Evolutionary conservation across 1,284 basidiomycete species (phyloP), one percentile per base, ranked within the genome.

Genomic region (Ustilago cynodontis): DNA sequence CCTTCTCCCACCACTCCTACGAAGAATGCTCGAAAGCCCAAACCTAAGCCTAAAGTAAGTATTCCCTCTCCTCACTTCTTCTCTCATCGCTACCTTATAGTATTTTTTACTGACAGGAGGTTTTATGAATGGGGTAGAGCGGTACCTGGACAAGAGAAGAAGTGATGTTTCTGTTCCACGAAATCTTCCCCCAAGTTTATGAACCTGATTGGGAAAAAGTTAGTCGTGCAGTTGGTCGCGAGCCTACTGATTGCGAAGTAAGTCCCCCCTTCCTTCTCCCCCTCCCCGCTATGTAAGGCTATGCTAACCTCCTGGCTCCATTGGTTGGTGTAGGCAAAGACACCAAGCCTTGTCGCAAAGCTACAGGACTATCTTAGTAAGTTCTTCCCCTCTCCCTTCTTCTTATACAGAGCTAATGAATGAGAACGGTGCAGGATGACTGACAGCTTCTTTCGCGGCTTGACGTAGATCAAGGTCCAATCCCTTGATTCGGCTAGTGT

Each of bases 91-190:
- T n/a, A n/a, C n/a, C n/a, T n/a, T n/a, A n/a, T n/a, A n/a, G n/a
- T n/a, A n/a, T n/a, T n/a, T n/a, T n/a, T n/a, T n/a, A n/a, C n/a
- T n/a, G n/a, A n/a, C n/a, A n/a, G n/a, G n/a, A n/a, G n/a, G n/a
- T n/a, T n/a, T n/a, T n/a, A n/a, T n/a, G n/a, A n/a, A n/a, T n/a
- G n/a, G n/a, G n/a, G n/a, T 16, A 51, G 33, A 49, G 47, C 13
- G 47, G 24, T 2, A 6, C 13, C 22, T 61, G 39, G 65, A 61
- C 54, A 1, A 28, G 41, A 22, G 18, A 69, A 39, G 70, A 71
- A 31, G 65, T 66, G 45, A 63, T 71, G 64, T 37, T 52, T 4
- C 22, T 71, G 14, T 71, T 71, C 52, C 18, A 37, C 64, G 43
- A 59, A 28, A 33, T 66, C 20, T 71, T 29, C 22, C 51, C 37